Percentiles rank a stretch among this genome's conserved stretches.
Conservation (phyloP, 306 rosid species). For the Cicer cuneatum region DNA sequence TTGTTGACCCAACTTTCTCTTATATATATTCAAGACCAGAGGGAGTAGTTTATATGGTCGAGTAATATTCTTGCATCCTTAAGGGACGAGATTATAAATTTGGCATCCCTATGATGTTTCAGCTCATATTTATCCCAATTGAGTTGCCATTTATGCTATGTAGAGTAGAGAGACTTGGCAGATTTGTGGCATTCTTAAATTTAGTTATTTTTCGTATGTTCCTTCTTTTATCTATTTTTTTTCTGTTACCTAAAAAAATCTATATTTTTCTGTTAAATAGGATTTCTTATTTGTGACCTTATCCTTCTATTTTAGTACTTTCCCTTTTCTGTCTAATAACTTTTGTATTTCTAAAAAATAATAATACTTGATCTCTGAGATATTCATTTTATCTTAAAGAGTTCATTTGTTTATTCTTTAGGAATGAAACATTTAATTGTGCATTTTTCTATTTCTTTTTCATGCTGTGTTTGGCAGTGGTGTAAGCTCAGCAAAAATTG, state of each 20-base stretch:
- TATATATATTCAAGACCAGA: no score
- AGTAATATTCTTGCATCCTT: constrained; percentile 20
- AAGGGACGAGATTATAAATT: constrained; percentile 14
- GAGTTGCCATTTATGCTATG: constrained; percentile 31
- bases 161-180: constrained; percentile 19
- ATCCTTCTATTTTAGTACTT: background rate
- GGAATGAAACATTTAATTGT: constrained; percentile 21
- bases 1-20: no score
- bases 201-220: background rate
- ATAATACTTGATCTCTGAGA: constrained; percentile 25
- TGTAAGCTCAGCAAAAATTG: constrained; percentile 61
- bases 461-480: constrained; percentile 48
- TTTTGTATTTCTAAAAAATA: background rate
- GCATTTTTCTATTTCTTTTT: background rate
- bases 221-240: constrained; percentile 5
- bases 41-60: constrained; percentile 26
- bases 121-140: constrained; percentile 9
- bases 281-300: constrained; percentile 38
- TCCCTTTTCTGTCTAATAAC: constrained; percentile 21
- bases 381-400: constrained; percentile 23
- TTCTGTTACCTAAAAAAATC: background rate
- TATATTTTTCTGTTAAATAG: background rate
- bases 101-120: background rate
- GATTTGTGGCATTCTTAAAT: constrained; percentile 22
- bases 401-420: constrained; percentile 20